Conservation (phyloP, 1,284 basidiomycete species). For the Rhodotorula sp. region DNA sequence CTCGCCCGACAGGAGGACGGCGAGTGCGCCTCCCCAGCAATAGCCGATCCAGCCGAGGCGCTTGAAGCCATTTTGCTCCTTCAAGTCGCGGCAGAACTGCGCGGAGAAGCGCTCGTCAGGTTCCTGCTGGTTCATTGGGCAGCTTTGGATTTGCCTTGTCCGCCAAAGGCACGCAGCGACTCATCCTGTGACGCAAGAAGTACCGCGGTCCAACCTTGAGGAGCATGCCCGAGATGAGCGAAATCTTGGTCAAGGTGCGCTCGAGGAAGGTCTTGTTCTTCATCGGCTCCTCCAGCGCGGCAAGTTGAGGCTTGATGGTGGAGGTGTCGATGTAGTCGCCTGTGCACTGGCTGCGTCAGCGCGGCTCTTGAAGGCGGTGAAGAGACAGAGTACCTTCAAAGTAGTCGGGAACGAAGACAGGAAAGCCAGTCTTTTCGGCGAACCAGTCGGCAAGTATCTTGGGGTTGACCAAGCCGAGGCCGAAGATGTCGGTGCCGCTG, state of each 20-base stretch:
- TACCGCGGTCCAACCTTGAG: not conserved
- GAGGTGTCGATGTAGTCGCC: constrained; percentile 11
- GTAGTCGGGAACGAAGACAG: constrained; percentile 19
- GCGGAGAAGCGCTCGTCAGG: fast-evolving
- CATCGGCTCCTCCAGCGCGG: not conserved
- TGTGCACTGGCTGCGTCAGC: not conserved
- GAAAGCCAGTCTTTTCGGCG: not conserved
- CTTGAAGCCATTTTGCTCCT: constrained; percentile 1
- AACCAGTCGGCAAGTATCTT: constrained; percentile 22
- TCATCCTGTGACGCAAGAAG: not conserved
- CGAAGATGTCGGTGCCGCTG: constrained; percentile 26
- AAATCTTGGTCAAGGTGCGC: not conserved
- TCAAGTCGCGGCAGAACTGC: constrained; percentile 15
- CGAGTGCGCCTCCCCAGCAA: constrained; percentile 6
- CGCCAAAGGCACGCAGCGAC: not conserved
- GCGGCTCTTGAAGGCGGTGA: too few relatives aligned
- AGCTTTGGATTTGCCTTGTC: not conserved
- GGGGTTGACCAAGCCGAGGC: constrained; percentile 17
- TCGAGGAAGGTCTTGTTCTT: not conserved
- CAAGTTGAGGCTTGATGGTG: not conserved
- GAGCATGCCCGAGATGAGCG: too few relatives aligned
- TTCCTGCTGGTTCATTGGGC: not conserved
- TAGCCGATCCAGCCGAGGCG: constrained; percentile 16
- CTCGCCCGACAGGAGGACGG: constrained; percentile 4
- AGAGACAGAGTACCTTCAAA: not conserved